Conservation (phyloP, 2,329 filamentous ascomycete species). For the Pseudophaeomoniella oleicola region DNA sequence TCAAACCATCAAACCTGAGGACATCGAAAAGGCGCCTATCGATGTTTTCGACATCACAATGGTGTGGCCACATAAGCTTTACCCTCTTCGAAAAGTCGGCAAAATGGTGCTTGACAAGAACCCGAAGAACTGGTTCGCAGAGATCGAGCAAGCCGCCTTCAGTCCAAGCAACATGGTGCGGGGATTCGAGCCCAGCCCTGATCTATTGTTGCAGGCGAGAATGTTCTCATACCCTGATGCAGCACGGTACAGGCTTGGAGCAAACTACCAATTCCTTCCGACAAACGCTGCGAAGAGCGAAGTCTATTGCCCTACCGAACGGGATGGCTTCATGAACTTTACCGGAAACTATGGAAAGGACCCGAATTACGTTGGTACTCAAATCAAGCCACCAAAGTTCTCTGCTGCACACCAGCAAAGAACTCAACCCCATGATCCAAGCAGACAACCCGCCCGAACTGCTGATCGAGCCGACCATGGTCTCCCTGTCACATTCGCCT, state of each 20-base stretch:
- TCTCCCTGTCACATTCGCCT: slow-evolving; percentile 21
- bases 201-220: slow-evolving; percentile 47
- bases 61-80: slow-evolving; percentile 50
- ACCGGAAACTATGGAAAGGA: slow-evolving; percentile 43
- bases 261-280: slow-evolving; percentile 26
- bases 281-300: slow-evolving; percentile 20
- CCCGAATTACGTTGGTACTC: slow-evolving; percentile 36
- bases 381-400: slow-evolving; percentile 10
- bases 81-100: slow-evolving; percentile 36
- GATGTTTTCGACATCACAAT: slow-evolving; percentile 58
- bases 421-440: neutral
- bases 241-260: slow-evolving; percentile 23
- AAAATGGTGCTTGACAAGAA: slow-evolving; percentile 38
- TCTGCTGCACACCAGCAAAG: slow-evolving; percentile 1
- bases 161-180: slow-evolving; percentile 50
- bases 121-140: slow-evolving; percentile 46
- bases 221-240: slow-evolving; percentile 48
- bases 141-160: slow-evolving; percentile 55
- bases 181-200: slow-evolving; percentile 46
- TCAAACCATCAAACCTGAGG: slow-evolving; percentile 47
- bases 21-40: slow-evolving; percentile 46
- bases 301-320: slow-evolving; percentile 38
- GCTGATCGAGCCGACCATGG: slow-evolving; percentile 26
- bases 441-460: slow-evolving; percentile 18
- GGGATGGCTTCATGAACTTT: slow-evolving; percentile 22